Evolutionary conservation across 352 stramenopile species (phyloP).

Genomic region (Hyaloperonospora brassicae): DNA sequence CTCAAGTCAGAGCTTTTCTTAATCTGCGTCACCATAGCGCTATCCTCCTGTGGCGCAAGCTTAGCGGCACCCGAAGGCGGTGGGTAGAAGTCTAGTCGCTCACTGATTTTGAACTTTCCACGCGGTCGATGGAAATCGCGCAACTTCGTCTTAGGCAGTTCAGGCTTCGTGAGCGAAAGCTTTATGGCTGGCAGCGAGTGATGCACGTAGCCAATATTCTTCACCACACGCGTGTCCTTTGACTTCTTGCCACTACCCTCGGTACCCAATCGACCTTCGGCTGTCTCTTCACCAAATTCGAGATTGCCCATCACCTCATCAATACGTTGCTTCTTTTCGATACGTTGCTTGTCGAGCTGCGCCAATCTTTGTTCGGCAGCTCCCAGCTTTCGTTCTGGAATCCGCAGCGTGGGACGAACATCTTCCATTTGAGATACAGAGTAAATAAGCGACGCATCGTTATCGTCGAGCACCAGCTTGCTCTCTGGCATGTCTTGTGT

Average conservation of each 20-base stretch:
- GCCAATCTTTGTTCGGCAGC: constrained; percentile 63
- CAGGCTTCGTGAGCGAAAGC: constrained; percentile 75
- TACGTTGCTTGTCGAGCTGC: constrained; percentile 63
- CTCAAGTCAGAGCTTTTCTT: constrained; percentile 83
- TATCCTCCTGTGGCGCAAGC: constrained; percentile 52
- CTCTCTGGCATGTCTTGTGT: constrained; percentile 75
- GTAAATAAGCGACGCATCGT: constrained; percentile 72
- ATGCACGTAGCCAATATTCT: constrained; percentile 79
- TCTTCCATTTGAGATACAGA: constrained; percentile 73
- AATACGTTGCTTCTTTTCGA: constrained; percentile 77
- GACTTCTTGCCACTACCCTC: constrained; percentile 70
- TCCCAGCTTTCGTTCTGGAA: constrained; percentile 74
- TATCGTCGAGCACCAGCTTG: constrained; percentile 77
- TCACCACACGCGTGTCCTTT: constrained; percentile 78
- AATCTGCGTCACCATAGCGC: constrained; percentile 74
- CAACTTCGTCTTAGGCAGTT: constrained; percentile 74
- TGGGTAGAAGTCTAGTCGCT: constrained; percentile 45
- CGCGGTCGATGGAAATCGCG: constrained; percentile 77
- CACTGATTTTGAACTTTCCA: constrained; percentile 84
- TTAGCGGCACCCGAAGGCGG: constrained; percentile 38
- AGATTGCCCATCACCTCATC: constrained; percentile 74
- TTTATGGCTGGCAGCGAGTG: constrained; percentile 85
- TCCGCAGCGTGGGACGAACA: constrained; percentile 68
- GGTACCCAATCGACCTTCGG: constrained; percentile 48
- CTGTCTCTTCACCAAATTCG: constrained; percentile 69